A percentile compares a stretch with the other conserved stretches of the same genome.
These are phyloP conservation scores for Apiospora aurea DNA, from an alignment of 2,329 filamentous ascomycete species.

Conservation along the genomic window DNA sequence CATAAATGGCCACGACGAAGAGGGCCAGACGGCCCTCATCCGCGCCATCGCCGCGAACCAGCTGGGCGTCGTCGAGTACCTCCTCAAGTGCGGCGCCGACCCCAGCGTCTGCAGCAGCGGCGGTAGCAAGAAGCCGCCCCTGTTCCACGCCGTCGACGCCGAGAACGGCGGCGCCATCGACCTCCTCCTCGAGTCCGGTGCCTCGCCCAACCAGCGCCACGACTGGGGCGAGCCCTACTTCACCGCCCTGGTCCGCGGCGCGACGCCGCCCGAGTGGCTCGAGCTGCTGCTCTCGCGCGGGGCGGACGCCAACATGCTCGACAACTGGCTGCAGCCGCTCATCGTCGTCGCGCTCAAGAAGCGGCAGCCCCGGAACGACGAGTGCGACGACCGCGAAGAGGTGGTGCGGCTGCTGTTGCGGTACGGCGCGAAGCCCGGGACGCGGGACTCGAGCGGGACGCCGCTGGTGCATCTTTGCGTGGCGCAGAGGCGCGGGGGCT, in stretches of 20 bases:
- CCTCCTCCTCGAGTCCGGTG: conserved; percentile 41
- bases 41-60: conserved; percentile 36
- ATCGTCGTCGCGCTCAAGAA: conserved; percentile 33
- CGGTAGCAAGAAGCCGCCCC: conserved; percentile 37
- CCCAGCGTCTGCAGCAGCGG: conserved; percentile 32
- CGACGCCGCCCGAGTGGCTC: conserved; percentile 24
- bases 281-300: conserved; percentile 33
- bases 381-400: conserved; percentile 24
- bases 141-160: conserved; percentile 43
- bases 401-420: conserved; percentile 25
- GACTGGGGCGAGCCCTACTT: conserved; percentile 31
- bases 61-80: conserved; percentile 40
- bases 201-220: conserved; percentile 31
- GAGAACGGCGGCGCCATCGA: conserved; percentile 40
- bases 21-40: conserved; percentile 38
- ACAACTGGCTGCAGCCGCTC: conserved; percentile 39
- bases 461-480: conserved; percentile 25
- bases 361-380: background rate
- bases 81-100: conserved; percentile 44
- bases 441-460: conserved; percentile 18
- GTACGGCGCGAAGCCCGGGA: conserved; percentile 24
- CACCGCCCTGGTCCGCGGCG: conserved; percentile 30
- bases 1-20: conserved; percentile 38
- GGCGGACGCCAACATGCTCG: conserved; percentile 41
- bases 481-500: conserved; percentile 19